Base-by-base conservation (phyloP, 2,329 filamentous ascomycete species). In the Neopestalotiopsis rosae region DNA sequence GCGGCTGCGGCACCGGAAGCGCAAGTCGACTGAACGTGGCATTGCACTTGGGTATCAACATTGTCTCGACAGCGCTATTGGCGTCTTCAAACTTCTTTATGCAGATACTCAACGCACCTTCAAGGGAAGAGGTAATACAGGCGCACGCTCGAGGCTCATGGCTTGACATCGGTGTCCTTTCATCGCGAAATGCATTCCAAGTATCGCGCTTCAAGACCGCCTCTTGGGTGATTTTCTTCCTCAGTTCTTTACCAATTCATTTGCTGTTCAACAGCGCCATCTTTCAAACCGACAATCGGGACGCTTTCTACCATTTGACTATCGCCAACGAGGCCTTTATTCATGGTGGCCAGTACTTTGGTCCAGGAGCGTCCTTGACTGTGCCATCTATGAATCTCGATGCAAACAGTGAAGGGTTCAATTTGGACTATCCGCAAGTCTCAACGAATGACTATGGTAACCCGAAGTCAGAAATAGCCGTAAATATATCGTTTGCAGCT, bases 121-220 rank as follows among this genome's bases (percentile, higher is more conserved):
- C 69, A 9, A 66, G 72, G 0, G 28, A 63, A 1, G 69, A 72
- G 40, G 20, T 73, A 61, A 80, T 87, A 52, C 69, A 71, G 40
- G 84, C 84, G 0, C 86, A 88, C 74, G 66, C 69, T 0, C 70
- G 74, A 52, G 75, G 77, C 2, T 74, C 72, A 10, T 84, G 80
- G 79, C 74, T 86, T 1, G 79, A 82, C 63, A 80, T 85, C 62
- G 83, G 85, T 0, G 72, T 83, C 2, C 74, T 79, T 1, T 82
- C 79, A 66, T 17, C 79, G 1, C 74, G 81, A 1, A 84, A 82
- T 68, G 34, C 82, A 13, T 59, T 57, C 7, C 20, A 7, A n/a
- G 38, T 69, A 4, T 62, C 67, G 13, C 14, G 5, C 4, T 61
- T 65, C 28, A 69, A 69, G 56, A 32, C 62, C 0, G 20, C 32